Percentiles rank a stretch among this genome's conserved stretches.
phyloP scores from a whole-genome alignment of 208 protist species.

The Naegleria lovaniensis region DNA sequence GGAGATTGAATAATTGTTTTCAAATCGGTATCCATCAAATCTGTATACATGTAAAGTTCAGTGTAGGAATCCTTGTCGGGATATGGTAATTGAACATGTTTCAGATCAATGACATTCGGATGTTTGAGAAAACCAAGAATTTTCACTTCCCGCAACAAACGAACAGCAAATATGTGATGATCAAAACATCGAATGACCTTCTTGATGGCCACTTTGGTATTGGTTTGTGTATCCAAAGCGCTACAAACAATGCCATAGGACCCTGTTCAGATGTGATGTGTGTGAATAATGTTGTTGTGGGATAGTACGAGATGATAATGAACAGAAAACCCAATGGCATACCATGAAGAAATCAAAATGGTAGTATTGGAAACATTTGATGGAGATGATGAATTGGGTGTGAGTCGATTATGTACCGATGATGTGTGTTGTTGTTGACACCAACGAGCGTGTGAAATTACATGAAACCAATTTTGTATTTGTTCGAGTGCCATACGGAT shows the following conservation, averaged over 20 bases:
- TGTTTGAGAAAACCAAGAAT: not conserved
- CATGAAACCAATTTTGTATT: no score
- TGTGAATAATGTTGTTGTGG: no score
- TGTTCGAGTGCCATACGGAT: no score
- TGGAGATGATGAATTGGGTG: no score
- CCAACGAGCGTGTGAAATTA: no score
- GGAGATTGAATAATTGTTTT: constrained; percentile 80
- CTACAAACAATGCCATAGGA: not conserved
- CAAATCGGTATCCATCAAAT: constrained; percentile 92
- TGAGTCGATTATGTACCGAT: no score
- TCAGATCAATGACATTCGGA: not conserved
- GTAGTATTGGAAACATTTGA: no score
- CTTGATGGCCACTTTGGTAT: not conserved
- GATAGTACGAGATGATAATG: no score
- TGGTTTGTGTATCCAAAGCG: not conserved
- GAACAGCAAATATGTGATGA: not conserved
- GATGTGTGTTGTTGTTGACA: no score
- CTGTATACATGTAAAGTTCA: constrained; percentile 86
- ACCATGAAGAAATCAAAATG: no score
- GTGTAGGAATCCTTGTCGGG: constrained; percentile 50
- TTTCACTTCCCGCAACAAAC: constrained; percentile 9
- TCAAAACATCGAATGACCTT: constrained; percentile 8
- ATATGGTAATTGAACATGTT: not conserved
- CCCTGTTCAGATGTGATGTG: no score
- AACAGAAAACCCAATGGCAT: no score